Evolutionary conservation across 2,329 filamentous ascomycete species (phyloP), one percentile per base, ranked within the genome.

Genomic region (Mollisiaceae sp.): DNA sequence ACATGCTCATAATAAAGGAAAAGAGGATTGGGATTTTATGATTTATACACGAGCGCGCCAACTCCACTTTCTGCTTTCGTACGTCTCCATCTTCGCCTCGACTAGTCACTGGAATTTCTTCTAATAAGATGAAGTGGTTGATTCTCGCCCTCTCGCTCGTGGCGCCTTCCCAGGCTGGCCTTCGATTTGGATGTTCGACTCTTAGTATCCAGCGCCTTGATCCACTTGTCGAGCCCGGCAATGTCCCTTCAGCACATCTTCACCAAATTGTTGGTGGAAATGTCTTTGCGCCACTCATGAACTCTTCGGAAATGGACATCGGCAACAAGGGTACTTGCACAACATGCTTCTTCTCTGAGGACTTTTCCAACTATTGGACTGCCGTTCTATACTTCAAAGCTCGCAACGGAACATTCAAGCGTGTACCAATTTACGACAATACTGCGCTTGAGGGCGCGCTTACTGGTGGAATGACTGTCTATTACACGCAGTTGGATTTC

Each of bases 321-420:
- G 20, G 45, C 5, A 45, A 61, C 15, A 27, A 32, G 11, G 59
- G 57, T n/a, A 66, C 59, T n/a, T 69, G 68, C 43, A 69, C 68
- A 38, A 68, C 68, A 4, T 69, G 68, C 56, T 64, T 65, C 36
- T 68, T 67, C 59, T 50, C 70, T 39, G 62, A 66, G n/a, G 67
- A 67, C 24, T 67, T 67, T 47, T 66, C 65, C 27, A 78, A 69
- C 59, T 71, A 77, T 35, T 74, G 74, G 57, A 77, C 60, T 14
- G 72, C 72, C 50, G 74, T 73, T 4, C 32, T 69, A 39, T 68
- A 65, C 36, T 68, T 69, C 43, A 67, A 65, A 50, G 65, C 67
- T 45, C 62, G 64, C 20, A 84, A 88, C 71, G 86, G 87, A 20
- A 83, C 79, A 60, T 86, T 89, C 72, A 79, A 80, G 63, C 71